phyloP scores from a whole-genome alignment of 2,329 filamentous ascomycete genomes.

The Aspergillus persii region DNA sequence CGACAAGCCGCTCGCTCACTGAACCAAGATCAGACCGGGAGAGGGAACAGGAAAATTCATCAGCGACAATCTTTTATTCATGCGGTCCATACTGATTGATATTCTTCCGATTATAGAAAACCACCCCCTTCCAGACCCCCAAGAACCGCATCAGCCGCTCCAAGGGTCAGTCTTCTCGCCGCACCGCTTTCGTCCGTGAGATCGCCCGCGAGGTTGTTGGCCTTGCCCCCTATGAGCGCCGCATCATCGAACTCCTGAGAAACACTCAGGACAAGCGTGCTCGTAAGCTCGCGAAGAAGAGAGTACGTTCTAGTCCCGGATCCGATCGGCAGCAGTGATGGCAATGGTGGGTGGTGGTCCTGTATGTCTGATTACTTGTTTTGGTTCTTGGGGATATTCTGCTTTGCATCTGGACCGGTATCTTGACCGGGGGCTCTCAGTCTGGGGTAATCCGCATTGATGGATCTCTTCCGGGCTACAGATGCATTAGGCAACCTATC shows the following conservation, averaged over 20 bases:
- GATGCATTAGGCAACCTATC: background rate
- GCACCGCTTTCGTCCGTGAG: constrained; percentile 93
- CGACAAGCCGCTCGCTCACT: constrained; percentile 5
- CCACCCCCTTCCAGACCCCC: constrained; percentile 68
- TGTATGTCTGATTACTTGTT: background rate
- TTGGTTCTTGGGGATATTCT: background rate
- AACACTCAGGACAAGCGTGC: constrained; percentile 99
- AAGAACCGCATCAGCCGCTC: constrained; percentile 78
- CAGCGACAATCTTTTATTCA: background rate
- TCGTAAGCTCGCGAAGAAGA: constrained; percentile 98
- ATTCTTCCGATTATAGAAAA: constrained; percentile 63
- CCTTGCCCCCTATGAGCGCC: constrained; percentile 94
- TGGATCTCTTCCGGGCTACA: background rate
- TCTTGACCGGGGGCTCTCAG: background rate
- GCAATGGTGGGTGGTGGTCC: background rate
- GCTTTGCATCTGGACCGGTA: background rate
- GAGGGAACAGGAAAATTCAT: background rate
- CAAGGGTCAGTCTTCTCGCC: constrained; percentile 96
- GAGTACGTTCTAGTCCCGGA: constrained; percentile 57
- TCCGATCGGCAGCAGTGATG: background rate
- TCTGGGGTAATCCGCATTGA: background rate
- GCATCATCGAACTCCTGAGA: constrained; percentile 97
- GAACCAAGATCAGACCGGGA: background rate
- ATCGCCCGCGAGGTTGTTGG: constrained; percentile 98
- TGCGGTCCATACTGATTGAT: constrained; percentile 39